These are phyloP conservation scores for Stropharia rugosoannulata DNA, from an alignment of 768 basidiomycete genomes.

Conservation along the genomic window DNA sequence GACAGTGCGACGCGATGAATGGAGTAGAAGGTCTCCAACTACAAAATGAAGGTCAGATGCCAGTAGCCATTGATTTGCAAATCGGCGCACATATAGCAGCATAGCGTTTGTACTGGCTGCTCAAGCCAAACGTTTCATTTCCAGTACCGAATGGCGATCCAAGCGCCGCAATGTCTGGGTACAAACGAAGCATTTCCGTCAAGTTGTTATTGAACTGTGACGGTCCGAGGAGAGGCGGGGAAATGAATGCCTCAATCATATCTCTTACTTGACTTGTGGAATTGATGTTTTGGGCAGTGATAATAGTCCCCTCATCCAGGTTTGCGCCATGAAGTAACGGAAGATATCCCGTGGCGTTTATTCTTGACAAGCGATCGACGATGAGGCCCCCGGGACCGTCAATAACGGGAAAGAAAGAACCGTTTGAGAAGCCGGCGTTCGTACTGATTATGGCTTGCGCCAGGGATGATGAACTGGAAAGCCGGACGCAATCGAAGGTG, in stretches of 20 bases:
- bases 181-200: constrained; percentile 27
- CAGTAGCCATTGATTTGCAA: no score
- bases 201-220: constrained; percentile 12
- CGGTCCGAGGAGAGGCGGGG: constrained; percentile 23
- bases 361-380: constrained; percentile 32
- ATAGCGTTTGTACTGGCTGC: constrained; percentile 24
- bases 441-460: constrained; percentile 2
- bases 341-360: constrained; percentile 20
- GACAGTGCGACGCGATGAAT: constrained; percentile 22
- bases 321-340: constrained; percentile 41
- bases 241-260: constrained; percentile 18
- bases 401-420: constrained; percentile 27
- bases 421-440: constrained; percentile 7
- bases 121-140: constrained; percentile 37
- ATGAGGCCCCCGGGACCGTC: constrained; percentile 38
- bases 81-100: constrained; percentile 23
- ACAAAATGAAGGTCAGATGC: no score
- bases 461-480: constrained; percentile 4
- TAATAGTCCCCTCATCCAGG: constrained; percentile 33
- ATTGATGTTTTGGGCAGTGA: constrained; percentile 21
- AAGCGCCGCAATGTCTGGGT: constrained; percentile 37
- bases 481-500: constrained; percentile 31
- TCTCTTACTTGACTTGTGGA: constrained; percentile 23
- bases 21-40: constrained; percentile 32
- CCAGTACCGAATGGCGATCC: constrained; percentile 46